Evolutionary conservation across 192 early-diverging fungal genomes (phyloP).

Genomic region (Mortierella antarctica): DNA sequence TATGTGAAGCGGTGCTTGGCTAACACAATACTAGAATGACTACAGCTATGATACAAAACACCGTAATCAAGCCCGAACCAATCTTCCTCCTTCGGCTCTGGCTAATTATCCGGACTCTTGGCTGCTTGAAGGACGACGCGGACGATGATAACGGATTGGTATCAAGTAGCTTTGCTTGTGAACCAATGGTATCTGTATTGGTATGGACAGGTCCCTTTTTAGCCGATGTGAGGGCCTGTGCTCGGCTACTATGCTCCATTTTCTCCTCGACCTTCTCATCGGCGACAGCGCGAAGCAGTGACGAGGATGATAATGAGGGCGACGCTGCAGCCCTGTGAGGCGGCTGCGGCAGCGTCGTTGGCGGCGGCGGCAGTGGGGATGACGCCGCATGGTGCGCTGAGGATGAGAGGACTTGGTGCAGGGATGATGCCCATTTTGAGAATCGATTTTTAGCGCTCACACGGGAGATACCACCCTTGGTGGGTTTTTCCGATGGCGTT

Average conservation of each 20-base stretch:
- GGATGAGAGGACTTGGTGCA: slow-evolving; percentile 17
- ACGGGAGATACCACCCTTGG: not conserved
- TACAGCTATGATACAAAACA: slow-evolving; percentile 46
- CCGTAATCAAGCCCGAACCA: slow-evolving; percentile 32
- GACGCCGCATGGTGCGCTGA: not conserved
- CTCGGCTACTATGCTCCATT: no score
- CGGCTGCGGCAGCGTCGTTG: not conserved
- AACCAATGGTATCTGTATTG: not conserved
- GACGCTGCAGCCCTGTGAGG: not conserved
- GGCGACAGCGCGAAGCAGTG: no score
- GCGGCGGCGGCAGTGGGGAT: not conserved
- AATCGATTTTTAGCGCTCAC: slow-evolving; percentile 19
- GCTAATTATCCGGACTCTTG: slow-evolving; percentile 10
- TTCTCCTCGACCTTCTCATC: no score
- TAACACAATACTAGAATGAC: slow-evolving; percentile 38
- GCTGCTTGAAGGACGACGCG: slow-evolving; percentile 11
- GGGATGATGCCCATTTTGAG: slow-evolving; percentile 29
- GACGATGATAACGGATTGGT: not conserved
- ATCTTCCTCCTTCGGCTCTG: slow-evolving; percentile 17
- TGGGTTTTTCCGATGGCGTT: not conserved
- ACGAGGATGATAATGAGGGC: no score
- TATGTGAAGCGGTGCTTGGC: not conserved
- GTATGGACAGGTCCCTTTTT: not conserved
- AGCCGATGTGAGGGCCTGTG: no score
- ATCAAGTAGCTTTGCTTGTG: not conserved